Percentiles rank a stretch among this genome's conserved stretches.
Evolutionary conservation across 2,329 filamentous ascomycete species (phyloP).

Genomic region (Herpomyces periplanetae): DNA sequence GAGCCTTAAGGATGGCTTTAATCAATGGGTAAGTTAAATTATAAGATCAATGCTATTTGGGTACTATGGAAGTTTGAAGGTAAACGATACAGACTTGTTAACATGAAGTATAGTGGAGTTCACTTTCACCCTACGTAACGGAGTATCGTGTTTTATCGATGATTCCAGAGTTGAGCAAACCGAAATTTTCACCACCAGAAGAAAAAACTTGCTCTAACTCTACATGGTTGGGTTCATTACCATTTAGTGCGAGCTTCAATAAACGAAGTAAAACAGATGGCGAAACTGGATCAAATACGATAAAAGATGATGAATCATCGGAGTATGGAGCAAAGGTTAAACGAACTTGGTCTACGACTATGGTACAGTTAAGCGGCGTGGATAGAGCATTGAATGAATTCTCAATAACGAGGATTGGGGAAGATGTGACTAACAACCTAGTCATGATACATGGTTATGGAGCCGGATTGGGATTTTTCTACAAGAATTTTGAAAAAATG

Average conservation of each 20-base stretch:
- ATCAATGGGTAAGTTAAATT: conserved; percentile 32
- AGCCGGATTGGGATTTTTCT: conserved; percentile 83
- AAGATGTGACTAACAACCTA: conserved; percentile 40
- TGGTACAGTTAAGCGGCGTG: conserved; percentile 50
- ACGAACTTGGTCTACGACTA: conserved; percentile 43
- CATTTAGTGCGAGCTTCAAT: neutral
- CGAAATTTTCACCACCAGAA: conserved; percentile 25
- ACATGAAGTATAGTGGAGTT: conserved; percentile 26
- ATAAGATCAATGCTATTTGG: conserved; percentile 1
- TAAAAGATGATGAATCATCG: conserved; percentile 12
- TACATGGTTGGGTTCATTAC: neutral
- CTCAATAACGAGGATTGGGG: conserved; percentile 42
- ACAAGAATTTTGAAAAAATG: conserved; percentile 76
- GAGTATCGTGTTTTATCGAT: conserved; percentile 60
- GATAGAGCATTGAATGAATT: conserved; percentile 71
- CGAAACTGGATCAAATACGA: conserved; percentile 9
- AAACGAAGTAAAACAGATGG: conserved; percentile 4
- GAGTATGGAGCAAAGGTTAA: conserved; percentile 39
- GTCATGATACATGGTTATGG: conserved; percentile 94
- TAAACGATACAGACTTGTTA: conserved; percentile 3
- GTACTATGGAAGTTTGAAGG: conserved; percentile 3
- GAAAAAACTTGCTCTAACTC: conserved; percentile 11
- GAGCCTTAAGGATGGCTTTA: conserved; percentile 59
- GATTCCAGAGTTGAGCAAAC: conserved; percentile 39
- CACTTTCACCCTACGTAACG: conserved; percentile 36